Base-by-base conservation (phyloP, 768 basidiomycete species). In the Auriculariales sp. region DNA sequence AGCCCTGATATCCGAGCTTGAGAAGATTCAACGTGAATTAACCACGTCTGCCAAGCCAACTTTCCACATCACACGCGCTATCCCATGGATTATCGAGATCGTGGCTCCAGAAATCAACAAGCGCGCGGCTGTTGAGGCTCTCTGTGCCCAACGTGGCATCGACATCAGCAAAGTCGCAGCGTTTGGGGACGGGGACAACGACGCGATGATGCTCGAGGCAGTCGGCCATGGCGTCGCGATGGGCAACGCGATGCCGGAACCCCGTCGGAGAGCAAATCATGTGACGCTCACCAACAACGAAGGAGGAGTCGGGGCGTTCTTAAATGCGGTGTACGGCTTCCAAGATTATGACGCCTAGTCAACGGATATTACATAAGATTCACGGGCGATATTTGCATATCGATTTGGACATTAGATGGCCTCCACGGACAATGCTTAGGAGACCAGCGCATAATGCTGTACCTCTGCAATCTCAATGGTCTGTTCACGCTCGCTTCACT, bases 181-280 rank as follows among this genome's bases (percentile, higher is more conserved):
- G 42, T 52, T 52, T 27, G 52, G 52, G 10, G 52, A 52, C 22
- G 52, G 52, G 7, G 47, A 52, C 35, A 52, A 52, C 36, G 52
- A 52, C 33, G 39, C 47, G 24, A 24, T 27, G 17, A 49, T 52
- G 52, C 39, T 52, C 34, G 24, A 30, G 6, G 4, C 39, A 3
- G 52, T 47, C 14, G 52, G 52, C 3, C 46, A 44, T 28, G 22
- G 46, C 17, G 52, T 52, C n/a, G 52, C 52, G n/a, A 52, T 52
- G 52, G 42, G 48, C 11, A 52, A 52, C 24, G 48, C 33, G 6
- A 52, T 52, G 52, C 52, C 52, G 7, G 48, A 33, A n/a, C 31
- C 52, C 29, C 28, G n/a, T 10, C 30, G 30, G 14, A 33, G 46
- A 3, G 52, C 52, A 2, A 36, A 33, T 17, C 46, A 49, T 27